These are phyloP conservation scores for Phaffomyces thermotolerans DNA, from an alignment of 805 yeast genomes.

Conservation along the genomic window DNA sequence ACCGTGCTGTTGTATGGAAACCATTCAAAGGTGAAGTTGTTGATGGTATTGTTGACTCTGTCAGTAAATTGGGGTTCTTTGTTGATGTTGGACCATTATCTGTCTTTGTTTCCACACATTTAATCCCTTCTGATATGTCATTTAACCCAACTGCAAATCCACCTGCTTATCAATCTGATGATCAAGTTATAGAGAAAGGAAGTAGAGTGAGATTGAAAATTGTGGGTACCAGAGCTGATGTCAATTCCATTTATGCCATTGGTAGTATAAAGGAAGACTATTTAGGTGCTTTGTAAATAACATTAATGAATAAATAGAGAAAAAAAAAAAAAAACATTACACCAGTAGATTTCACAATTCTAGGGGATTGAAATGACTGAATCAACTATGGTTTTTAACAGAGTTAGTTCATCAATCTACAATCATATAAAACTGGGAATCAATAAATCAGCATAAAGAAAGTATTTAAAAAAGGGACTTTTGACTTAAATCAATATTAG, in stretches of 20 bases:
- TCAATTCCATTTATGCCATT: slow-evolving; percentile 93
- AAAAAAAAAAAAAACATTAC: neutral
- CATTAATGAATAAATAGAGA: slow-evolving; percentile 1
- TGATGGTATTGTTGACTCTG: slow-evolving; percentile 91
- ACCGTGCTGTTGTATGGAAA: slow-evolving; percentile 95
- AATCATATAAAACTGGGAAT: too few species aligned
- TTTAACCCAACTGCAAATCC: slow-evolving; percentile 95
- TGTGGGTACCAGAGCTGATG: slow-evolving; percentile 96
- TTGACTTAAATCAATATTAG: neutral
- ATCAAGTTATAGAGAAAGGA: slow-evolving; percentile 91
- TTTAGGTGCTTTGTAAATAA: slow-evolving; percentile 63
- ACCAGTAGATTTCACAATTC: neutral
- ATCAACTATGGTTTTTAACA: too few species aligned
- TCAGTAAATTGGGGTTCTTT: slow-evolving; percentile 91
- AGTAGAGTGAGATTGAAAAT: slow-evolving; percentile 90
- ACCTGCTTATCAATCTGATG: slow-evolving; percentile 95
- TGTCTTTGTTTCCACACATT: slow-evolving; percentile 89
- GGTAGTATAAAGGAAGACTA: slow-evolving; percentile 98
- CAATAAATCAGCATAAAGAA: too few species aligned
- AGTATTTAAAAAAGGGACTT: too few species aligned
- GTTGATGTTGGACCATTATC: slow-evolving; percentile 97
- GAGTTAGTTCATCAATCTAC: too few species aligned
- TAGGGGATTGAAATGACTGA: too few species aligned
- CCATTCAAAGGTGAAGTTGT: slow-evolving; percentile 99
- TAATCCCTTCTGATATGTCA: slow-evolving; percentile 89